These are phyloP conservation scores for Emmonsiellopsis sp. DNA, from an alignment of 2,329 filamentous ascomycete species.

Conservation along the genomic window DNA sequence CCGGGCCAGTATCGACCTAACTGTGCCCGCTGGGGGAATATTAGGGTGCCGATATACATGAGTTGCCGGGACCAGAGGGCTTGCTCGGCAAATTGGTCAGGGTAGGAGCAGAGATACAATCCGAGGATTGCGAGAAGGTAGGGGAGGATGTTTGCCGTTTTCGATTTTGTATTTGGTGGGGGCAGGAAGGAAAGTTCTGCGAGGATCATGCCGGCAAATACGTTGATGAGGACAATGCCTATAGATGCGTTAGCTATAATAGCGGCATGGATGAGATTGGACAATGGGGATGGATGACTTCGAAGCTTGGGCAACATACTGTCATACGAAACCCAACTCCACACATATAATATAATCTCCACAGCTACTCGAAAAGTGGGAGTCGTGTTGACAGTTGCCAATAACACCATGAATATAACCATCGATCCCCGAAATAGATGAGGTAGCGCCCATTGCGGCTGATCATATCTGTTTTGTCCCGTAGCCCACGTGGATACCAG, in stretches of 20 bases:
- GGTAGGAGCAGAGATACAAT: constrained; percentile 52
- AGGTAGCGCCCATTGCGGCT: constrained; percentile 51
- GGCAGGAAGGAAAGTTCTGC: constrained; percentile 47
- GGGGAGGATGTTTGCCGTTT: constrained; percentile 37
- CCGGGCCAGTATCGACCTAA: constrained; percentile 43
- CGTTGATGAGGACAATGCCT: constrained; percentile 48
- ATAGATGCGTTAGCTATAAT: background rate
- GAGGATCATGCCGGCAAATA: constrained; percentile 55
- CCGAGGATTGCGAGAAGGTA: constrained; percentile 44
- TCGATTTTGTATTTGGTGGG: constrained; percentile 39
- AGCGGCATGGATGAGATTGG: background rate
- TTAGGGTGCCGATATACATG: constrained; percentile 10
- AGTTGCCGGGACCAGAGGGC: constrained; percentile 42
- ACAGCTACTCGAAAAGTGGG: constrained; percentile 43
- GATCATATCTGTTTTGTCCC: constrained; percentile 45
- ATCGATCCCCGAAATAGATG: constrained; percentile 49
- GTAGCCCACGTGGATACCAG: constrained; percentile 45
- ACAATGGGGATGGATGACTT: background rate
- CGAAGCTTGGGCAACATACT: constrained; percentile 13
- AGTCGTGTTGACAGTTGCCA: constrained; percentile 43
- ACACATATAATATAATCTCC: constrained; percentile 40
- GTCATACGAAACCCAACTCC: constrained; percentile 30
- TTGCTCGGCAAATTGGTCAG: constrained; percentile 47
- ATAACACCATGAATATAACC: constrained; percentile 45
- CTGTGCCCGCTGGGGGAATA: constrained; percentile 34